Evolutionary conservation across 257 asterid genomes (phyloP).

Genomic region (Ajuga chamaepitys): DNA sequence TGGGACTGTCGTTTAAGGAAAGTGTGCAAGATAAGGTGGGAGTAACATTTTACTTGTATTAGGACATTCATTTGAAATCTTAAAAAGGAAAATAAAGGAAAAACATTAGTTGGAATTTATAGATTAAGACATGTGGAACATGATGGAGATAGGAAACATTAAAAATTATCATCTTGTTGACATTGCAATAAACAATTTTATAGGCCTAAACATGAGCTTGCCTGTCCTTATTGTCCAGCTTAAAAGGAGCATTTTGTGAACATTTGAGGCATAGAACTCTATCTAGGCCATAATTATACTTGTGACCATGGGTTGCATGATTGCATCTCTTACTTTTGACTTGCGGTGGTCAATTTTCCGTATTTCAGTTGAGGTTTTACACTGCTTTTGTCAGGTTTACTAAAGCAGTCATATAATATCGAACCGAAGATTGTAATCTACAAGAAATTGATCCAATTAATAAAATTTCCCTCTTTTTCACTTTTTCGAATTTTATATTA

Average conservation of each 20-base stretch:
- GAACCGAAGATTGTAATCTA: background rate
- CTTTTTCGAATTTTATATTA: background rate
- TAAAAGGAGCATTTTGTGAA: background rate
- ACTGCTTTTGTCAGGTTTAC: background rate
- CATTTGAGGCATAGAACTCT: background rate
- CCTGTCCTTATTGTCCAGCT: background rate
- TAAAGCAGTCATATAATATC: background rate
- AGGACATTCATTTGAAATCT: background rate
- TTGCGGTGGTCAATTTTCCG: background rate
- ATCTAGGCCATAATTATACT: background rate
- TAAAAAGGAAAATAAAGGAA: background rate
- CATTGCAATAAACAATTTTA: background rate
- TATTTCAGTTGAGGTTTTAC: background rate
- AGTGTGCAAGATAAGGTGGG: too few relatives aligned
- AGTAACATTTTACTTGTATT: background rate
- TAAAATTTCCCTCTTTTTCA: background rate
- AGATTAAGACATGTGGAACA: background rate
- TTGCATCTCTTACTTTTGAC: background rate
- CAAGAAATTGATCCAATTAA: conserved; percentile 5
- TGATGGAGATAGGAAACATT: background rate
- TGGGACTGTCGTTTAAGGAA: too few relatives aligned
- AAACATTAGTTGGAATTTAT: background rate
- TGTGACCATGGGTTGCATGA: background rate
- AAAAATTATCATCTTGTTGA: background rate
- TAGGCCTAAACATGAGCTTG: background rate